These are phyloP conservation scores for Alternaria gansuensis DNA, from an alignment of 2,329 filamentous ascomycete genomes.

Conservation along the genomic window DNA sequence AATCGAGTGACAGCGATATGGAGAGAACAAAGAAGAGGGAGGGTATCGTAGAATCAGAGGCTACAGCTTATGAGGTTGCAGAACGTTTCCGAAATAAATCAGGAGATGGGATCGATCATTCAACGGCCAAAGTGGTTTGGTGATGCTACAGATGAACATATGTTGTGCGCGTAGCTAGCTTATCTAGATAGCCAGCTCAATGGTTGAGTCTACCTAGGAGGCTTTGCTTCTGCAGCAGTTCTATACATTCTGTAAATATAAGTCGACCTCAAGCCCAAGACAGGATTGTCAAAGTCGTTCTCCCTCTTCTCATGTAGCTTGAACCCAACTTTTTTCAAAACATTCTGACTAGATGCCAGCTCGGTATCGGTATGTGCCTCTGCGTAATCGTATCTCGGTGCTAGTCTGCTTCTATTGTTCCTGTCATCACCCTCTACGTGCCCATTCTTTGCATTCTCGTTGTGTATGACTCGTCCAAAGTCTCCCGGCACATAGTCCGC, in stretches of 20 bases:
- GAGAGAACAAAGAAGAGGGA: slow-evolving; percentile 18
- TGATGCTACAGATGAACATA: neutral
- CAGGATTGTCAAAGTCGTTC: slow-evolving; percentile 52
- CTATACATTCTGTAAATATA: slow-evolving; percentile 48
- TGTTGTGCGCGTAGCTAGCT: too few relatives aligned
- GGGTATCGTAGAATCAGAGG: slow-evolving; percentile 12
- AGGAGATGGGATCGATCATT: slow-evolving; percentile 7
- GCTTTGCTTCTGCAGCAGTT: slow-evolving; percentile 15
- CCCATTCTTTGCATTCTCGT: neutral
- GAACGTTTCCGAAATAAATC: slow-evolving; percentile 8
- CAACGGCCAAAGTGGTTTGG: slow-evolving; percentile 1
- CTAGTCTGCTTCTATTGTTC: slow-evolving; percentile 1
- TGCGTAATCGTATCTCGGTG: slow-evolving; percentile 37
- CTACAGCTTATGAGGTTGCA: slow-evolving; percentile 3
- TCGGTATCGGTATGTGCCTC: slow-evolving; percentile 59
- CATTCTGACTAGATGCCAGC: slow-evolving; percentile 64
- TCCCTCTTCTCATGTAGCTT: slow-evolving; percentile 56
- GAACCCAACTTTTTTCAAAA: slow-evolving; percentile 68
- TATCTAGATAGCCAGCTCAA: neutral
- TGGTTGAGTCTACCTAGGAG: neutral
- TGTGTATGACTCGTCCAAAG: slow-evolving; percentile 4
- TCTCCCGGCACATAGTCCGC: neutral
- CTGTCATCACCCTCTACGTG: neutral
- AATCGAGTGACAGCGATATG: slow-evolving; percentile 19
- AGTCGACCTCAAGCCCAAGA: slow-evolving; percentile 49